Conservation (phyloP, 139 green algal genomes). For the Coelastrella sp. region DNA sequence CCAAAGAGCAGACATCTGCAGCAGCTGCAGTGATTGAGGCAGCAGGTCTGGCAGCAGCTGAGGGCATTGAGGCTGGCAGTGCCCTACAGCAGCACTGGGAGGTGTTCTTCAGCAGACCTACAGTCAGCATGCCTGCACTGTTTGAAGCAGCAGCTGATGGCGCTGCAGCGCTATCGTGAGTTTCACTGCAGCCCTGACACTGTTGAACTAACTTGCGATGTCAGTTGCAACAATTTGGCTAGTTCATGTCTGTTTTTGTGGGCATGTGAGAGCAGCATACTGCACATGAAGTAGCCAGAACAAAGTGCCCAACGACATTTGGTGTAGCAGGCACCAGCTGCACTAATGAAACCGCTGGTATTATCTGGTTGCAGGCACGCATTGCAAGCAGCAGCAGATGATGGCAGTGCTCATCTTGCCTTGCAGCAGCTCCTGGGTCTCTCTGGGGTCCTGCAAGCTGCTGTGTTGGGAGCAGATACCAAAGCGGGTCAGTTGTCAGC, state of each 20-base stretch:
- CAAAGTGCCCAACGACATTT: too few species aligned
- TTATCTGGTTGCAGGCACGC: background rate
- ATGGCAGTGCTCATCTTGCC: constrained; percentile 4
- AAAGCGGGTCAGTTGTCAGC: constrained; percentile 25
- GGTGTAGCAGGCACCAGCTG: too few species aligned
- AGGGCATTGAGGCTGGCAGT: background rate
- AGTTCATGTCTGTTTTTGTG: too few species aligned
- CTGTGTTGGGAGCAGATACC: background rate
- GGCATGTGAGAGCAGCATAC: too few species aligned
- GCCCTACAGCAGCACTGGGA: background rate
- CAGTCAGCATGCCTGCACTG: constrained; percentile 39
- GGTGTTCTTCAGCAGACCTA: constrained; percentile 41
- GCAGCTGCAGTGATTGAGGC: constrained; percentile 31
- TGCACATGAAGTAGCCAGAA: too few species aligned
- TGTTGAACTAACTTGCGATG: too few species aligned
- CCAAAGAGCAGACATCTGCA: background rate
- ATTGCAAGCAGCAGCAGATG: background rate
- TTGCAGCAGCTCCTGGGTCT: constrained; percentile 41
- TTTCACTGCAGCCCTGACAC: background rate
- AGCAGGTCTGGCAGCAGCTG: constrained; percentile 18
- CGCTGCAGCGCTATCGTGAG: background rate
- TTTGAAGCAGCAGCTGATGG: constrained; percentile 22
- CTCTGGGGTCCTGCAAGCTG: constrained; percentile 16
- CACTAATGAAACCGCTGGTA: background rate
- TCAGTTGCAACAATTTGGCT: too few species aligned